These are phyloP conservation scores for Magnusiomyces tetraspermus DNA, from an alignment of 1,139 yeast species.

Conservation along the genomic window DNA sequence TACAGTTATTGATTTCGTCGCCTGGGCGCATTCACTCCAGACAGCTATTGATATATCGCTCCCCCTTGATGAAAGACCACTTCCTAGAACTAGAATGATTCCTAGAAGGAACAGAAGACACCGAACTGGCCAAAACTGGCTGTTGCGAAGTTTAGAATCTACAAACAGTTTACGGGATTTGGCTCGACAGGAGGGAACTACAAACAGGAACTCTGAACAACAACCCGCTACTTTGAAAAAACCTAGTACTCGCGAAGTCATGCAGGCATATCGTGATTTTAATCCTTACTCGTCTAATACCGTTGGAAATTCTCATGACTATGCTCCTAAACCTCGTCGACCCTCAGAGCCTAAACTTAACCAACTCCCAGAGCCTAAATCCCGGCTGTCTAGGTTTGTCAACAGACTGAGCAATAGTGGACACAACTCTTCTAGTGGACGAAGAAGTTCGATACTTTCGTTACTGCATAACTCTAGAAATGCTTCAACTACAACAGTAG, in stretches of 20 bases:
- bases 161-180: not conserved
- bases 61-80: constrained; percentile 34
- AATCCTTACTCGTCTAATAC: not conserved
- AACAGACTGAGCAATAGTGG: not conserved
- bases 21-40: constrained; percentile 46
- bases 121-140: not conserved
- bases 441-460: not conserved
- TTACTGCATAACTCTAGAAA: not conserved
- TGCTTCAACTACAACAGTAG: not conserved
- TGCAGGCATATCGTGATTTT: not conserved
- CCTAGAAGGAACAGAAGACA: constrained; percentile 27
- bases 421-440: not conserved
- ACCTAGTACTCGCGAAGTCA: not conserved
- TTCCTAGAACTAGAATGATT: constrained; percentile 30
- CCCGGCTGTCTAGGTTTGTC: not conserved
- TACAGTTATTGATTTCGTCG: constrained; percentile 45
- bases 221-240: not conserved
- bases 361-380: not conserved
- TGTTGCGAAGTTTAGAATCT: not conserved
- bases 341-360: not conserved
- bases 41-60: constrained; percentile 35
- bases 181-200: not conserved
- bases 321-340: not conserved
- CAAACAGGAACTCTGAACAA: not conserved
- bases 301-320: not conserved